These are phyloP conservation scores for Pseudogymnoascus sp. DNA, from an alignment of 2,329 filamentous ascomycete species.

Conservation along the genomic window DNA sequence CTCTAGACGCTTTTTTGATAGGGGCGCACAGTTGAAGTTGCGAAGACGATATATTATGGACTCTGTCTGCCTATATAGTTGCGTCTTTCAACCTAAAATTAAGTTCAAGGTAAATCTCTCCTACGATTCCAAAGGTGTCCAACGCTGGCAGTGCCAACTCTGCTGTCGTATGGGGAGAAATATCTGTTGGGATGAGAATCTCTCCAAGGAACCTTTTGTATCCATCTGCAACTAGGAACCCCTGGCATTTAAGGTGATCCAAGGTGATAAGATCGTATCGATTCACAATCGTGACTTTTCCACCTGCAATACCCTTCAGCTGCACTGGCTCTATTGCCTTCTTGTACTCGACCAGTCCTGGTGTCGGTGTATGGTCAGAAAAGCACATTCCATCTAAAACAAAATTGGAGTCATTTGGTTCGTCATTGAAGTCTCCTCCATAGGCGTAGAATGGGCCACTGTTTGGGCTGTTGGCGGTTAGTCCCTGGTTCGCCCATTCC, in stretches of 20 bases:
- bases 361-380: slow-evolving; percentile 33
- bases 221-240: slow-evolving; percentile 35
- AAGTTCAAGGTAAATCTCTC: slow-evolving; percentile 10
- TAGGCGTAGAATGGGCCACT: slow-evolving; percentile 34
- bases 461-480: slow-evolving; percentile 28
- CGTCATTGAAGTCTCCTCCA: slow-evolving; percentile 37
- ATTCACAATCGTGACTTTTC: slow-evolving; percentile 26
- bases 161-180: slow-evolving; percentile 29
- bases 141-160: slow-evolving; percentile 8
- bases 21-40: slow-evolving; percentile 21
- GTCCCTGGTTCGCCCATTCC: slow-evolving; percentile 38
- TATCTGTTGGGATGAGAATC: slow-evolving; percentile 3
- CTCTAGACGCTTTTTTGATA: slow-evolving; percentile 17
- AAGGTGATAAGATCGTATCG: slow-evolving; percentile 46
- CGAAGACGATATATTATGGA: slow-evolving; percentile 24
- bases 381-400: slow-evolving; percentile 35
- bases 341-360: slow-evolving; percentile 32
- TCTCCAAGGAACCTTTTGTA: slow-evolving; percentile 26
- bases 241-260: slow-evolving; percentile 40
- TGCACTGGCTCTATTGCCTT: slow-evolving; percentile 34
- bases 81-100: background rate
- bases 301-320: slow-evolving; percentile 18
- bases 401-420: slow-evolving; percentile 36
- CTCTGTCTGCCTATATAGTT: slow-evolving; percentile 14
- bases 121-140: background rate